These are phyloP conservation scores for Argentina anserina DNA, from an alignment of 306 rosid genomes.

Conservation along the genomic window DNA sequence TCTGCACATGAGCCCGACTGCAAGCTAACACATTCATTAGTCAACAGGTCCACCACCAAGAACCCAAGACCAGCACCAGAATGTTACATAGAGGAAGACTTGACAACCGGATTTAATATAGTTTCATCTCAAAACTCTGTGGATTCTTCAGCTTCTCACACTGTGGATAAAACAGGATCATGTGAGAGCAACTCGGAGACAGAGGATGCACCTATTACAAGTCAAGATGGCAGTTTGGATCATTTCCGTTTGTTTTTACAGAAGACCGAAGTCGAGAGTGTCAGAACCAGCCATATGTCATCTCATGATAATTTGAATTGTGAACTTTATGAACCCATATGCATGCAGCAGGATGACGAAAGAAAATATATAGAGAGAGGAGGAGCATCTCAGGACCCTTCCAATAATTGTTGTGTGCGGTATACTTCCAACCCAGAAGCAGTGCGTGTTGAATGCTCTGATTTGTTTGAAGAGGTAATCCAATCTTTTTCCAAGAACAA, in stretches of 20 bases:
- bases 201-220: conserved; percentile 48
- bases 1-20: conserved; percentile 51
- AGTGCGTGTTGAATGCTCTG: conserved; percentile 41
- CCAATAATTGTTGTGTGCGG: conserved; percentile 30
- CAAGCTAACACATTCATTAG: conserved; percentile 26
- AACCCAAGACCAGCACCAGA: conserved; percentile 30
- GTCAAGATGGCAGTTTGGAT: conserved; percentile 31
- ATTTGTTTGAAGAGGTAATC: conserved; percentile 37
- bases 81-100: conserved; percentile 27
- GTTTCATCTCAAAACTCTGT: conserved; percentile 57
- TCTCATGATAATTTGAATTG: conserved; percentile 29
- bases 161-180: conserved; percentile 57
- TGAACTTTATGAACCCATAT: conserved; percentile 21
- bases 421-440: conserved; percentile 33
- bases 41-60: conserved; percentile 21
- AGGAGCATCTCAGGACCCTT: conserved; percentile 34
- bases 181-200: conserved; percentile 74
- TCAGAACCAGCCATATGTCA: conserved; percentile 17
- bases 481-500: conserved; percentile 40
- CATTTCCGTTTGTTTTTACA: conserved; percentile 38
- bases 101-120: conserved; percentile 34
- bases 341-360: conserved; percentile 31
- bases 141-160: conserved; percentile 53
- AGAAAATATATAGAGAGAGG: conserved; percentile 33
- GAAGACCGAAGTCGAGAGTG: conserved; percentile 40